Evolutionary conservation across 2,329 filamentous ascomycete species (phyloP).

Genomic region (Madurella mycetomatis): DNA sequence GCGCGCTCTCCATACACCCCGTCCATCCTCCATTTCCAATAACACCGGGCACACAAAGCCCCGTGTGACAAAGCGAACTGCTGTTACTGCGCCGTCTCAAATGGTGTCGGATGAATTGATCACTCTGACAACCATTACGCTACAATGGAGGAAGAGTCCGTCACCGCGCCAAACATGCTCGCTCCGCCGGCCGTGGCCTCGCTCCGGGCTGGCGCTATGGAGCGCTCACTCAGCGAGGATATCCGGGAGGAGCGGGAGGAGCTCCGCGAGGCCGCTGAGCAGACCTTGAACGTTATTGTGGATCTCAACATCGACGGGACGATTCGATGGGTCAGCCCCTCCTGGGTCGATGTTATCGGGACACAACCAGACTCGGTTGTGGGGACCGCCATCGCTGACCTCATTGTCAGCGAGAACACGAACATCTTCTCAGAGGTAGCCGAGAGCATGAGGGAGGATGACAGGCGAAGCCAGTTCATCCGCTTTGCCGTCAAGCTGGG

Average conservation of each 20-base stretch:
- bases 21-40: background rate
- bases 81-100: constrained; percentile 10
- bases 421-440: constrained; percentile 76
- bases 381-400: constrained; percentile 71
- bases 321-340: constrained; percentile 94
- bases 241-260: constrained; percentile 93
- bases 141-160: constrained; percentile 40
- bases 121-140: constrained; percentile 25
- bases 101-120: constrained; percentile 35
- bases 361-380: constrained; percentile 68
- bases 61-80: constrained; percentile 7
- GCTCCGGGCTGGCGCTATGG: constrained; percentile 53
- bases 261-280: constrained; percentile 89
- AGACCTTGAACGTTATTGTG: constrained; percentile 93
- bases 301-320: constrained; percentile 87
- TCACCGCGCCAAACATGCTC: constrained; percentile 35
- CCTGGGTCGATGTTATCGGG: constrained; percentile 90
- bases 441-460: constrained; percentile 86
- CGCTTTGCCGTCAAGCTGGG: constrained; percentile 72
- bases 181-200: constrained; percentile 51
- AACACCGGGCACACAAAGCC: constrained; percentile 1
- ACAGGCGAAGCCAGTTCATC: constrained; percentile 86
- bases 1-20: background rate
- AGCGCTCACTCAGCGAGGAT: constrained; percentile 72
- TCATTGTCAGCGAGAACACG: constrained; percentile 74